Base-by-base conservation (phyloP, 208 protist species). In the Leishmania mexicana region DNA sequence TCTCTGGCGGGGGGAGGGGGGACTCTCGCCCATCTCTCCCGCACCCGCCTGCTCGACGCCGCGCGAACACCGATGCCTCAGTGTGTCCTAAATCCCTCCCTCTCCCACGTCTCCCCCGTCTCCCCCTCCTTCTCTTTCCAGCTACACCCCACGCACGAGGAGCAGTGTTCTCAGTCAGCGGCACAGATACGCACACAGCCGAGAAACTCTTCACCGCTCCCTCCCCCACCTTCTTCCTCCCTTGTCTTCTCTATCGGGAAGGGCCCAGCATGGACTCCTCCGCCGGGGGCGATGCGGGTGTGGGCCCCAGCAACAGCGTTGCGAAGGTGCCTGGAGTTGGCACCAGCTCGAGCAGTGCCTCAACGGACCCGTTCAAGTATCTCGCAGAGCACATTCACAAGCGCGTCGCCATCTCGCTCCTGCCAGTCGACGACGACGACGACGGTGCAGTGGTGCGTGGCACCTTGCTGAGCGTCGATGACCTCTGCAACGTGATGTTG, bases 401-500 rank as follows among this genome's bases (percentile, higher is more conserved):
- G 19, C 47, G 78, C 3, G 78, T 85, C 58, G 75, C 75, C 70
- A 77, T 83, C 49, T 57, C 75, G 2, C 79, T 88, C 45, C 62
- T 79, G 49, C 74, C 85, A 42, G 58, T 45, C 67, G 75, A 81
- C 38, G 38, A 80, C 73, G 3, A 42, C 6, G 78, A 75, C 45
- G 54, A 64, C 60, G 57, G 62, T 28, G 78, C 45, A 40, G 73
- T 79, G 40, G 82, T 85, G 47, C 17, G 62, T 38, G 93, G 93
- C 21, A 91, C 83, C n/a, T 81, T 96, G 67, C 51, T 93, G 45
- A 88, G 86, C 35, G 86, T 95, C 10, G 93, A 96, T 79, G 93
- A 96, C 45, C 82, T 92, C 40, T 89, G 90, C 74, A 96, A 96
- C 76, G 78, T 95, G 28, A 72, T 95, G 64, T 24, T 96, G 75